These are phyloP conservation scores for Penicillium roqueforti DNA, from an alignment of 495 filamentous ascomycete species.

Conservation along the genomic window DNA sequence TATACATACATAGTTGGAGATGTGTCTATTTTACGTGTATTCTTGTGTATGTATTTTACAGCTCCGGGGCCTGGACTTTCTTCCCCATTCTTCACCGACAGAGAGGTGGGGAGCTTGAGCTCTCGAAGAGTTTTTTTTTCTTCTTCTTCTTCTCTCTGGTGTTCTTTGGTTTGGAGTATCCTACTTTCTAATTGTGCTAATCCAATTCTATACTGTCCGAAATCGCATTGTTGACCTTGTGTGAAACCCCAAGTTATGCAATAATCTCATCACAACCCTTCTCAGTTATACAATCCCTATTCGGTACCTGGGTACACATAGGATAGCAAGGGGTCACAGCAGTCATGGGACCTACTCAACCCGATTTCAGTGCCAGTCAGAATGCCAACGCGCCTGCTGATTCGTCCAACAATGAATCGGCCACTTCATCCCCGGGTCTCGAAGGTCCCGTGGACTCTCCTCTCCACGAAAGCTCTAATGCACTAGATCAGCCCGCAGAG, in stretches of 20 bases:
- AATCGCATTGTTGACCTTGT: too few relatives aligned
- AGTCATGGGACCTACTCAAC: slow-evolving; percentile 26
- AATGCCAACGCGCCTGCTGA: slow-evolving; percentile 22
- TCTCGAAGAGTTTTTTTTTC: not conserved
- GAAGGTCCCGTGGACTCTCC: slow-evolving; percentile 9
- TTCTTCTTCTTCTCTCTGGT: not conserved
- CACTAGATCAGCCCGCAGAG: slow-evolving; percentile 6
- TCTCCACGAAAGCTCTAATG: slow-evolving; percentile 11
- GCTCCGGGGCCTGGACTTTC: not conserved
- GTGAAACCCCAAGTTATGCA: too few relatives aligned
- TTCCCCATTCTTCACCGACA: not conserved
- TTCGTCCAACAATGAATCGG: slow-evolving; percentile 9
- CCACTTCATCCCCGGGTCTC: slow-evolving; percentile 6
- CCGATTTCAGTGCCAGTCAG: slow-evolving; percentile 19
- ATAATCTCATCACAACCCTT: too few relatives aligned
- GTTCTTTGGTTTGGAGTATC: not conserved
- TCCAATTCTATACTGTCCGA: not conserved
- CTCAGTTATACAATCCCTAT: too few relatives aligned
- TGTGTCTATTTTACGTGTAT: too few relatives aligned
- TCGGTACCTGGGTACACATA: not conserved
- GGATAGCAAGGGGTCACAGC: not conserved
- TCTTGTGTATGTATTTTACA: not conserved
- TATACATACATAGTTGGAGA: too few relatives aligned
- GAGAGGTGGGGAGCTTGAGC: too few relatives aligned
- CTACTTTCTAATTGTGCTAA: not conserved